Evolutionary conservation across 2,329 filamentous ascomycete genomes (phyloP).

Genomic region (Dactylellina sp.): DNA sequence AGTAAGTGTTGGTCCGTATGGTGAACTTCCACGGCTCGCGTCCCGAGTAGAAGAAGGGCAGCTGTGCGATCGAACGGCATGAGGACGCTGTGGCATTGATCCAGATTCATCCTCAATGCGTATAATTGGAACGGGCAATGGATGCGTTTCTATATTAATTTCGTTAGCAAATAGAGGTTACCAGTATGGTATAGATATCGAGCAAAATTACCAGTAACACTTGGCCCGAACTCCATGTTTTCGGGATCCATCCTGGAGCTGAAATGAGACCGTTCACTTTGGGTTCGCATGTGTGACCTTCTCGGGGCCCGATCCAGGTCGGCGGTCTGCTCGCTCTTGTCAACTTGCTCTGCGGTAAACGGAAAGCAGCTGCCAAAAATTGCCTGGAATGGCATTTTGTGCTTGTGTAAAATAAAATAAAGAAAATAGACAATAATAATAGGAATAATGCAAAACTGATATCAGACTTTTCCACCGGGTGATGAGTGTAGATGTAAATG

Average conservation of each 20-base stretch:
- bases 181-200: background rate
- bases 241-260: conserved; percentile 18
- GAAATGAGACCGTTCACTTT: conserved; percentile 30
- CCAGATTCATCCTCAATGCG: conserved; percentile 13
- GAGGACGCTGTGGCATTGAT: conserved; percentile 36
- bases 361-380: conserved; percentile 56
- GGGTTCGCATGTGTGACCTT: conserved; percentile 26
- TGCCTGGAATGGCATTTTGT: conserved; percentile 39
- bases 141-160: conserved; percentile 14
- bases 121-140: conserved; percentile 25
- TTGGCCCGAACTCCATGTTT: background rate
- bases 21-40: conserved; percentile 35
- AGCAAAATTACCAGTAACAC: background rate
- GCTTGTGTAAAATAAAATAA: conserved; percentile 19
- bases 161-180: conserved; percentile 5
- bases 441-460: conserved; percentile 18
- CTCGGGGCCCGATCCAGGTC: conserved; percentile 26
- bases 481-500: conserved; percentile 9
- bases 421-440: conserved; percentile 25
- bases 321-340: conserved; percentile 37
- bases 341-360: conserved; percentile 35
- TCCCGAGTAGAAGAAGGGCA: conserved; percentile 41
- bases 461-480: background rate
- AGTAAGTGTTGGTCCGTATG: conserved; percentile 50
- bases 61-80: conserved; percentile 39